These are phyloP conservation scores for Cokeromyces recurvatus DNA, from an alignment of 371 early-diverging fungal species.

Conservation along the genomic window DNA sequence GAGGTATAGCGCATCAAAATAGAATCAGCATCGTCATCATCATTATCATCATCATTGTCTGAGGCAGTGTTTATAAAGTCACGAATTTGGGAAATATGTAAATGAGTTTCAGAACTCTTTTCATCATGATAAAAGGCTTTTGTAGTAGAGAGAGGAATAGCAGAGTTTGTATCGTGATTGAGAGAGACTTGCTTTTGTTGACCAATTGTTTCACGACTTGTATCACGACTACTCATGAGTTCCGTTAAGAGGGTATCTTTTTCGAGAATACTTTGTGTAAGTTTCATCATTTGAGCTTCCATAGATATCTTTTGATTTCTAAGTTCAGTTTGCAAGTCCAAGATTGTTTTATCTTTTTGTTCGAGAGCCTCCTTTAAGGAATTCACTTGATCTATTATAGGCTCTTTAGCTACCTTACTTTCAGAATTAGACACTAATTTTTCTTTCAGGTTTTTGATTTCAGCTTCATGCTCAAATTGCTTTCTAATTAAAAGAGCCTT, in stretches of 20 bases:
- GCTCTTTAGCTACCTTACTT: too few relatives aligned
- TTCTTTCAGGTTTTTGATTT: too few relatives aligned
- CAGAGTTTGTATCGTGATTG: background rate
- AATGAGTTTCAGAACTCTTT: too few relatives aligned
- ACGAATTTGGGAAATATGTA: conserved; percentile 14
- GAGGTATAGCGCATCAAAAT: conserved; percentile 9
- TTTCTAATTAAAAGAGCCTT: too few relatives aligned
- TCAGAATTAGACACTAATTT: too few relatives aligned
- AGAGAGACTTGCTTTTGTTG: background rate
- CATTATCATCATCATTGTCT: conserved; percentile 8
- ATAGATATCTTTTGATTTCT: conserved; percentile 11
- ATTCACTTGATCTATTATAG: too few relatives aligned
- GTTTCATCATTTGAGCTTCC: conserved; percentile 19
- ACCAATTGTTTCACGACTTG: conserved; percentile 7
- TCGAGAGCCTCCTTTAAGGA: conserved; percentile 1
- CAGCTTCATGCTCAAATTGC: too few relatives aligned
- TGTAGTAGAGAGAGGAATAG: background rate
- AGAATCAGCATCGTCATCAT: conserved; percentile 2
- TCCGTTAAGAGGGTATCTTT: conserved; percentile 18
- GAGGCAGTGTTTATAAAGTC: conserved; percentile 13
- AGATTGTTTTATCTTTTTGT: background rate
- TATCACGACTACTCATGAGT: conserved; percentile 14
- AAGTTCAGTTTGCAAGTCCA: background rate
- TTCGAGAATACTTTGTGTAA: conserved; percentile 18
- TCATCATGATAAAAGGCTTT: conserved; percentile 8